Conservation (phyloP, 129 eudicot genomes). For the Chrysanthemum lavandulifolium region DNA sequence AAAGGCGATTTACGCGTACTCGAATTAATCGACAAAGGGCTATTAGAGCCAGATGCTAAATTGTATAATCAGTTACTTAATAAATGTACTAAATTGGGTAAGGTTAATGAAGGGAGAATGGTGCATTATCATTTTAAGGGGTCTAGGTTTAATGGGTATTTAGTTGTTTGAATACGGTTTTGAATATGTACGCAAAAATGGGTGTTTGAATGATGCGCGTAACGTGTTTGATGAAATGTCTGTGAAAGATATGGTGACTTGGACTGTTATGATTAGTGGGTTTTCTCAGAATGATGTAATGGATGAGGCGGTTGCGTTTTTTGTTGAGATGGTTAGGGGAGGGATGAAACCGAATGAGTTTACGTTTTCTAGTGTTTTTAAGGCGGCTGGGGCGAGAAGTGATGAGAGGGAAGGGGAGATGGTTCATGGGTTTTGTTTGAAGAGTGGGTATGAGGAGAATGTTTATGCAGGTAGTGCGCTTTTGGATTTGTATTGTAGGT, state of each 20-base stretch:
- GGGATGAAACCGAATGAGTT: conserved; percentile 71
- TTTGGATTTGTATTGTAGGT: conserved; percentile 72
- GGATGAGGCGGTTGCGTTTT: conserved; percentile 49
- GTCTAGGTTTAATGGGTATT: conserved; percentile 46
- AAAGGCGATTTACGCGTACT: conserved; percentile 44
- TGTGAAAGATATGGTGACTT: conserved; percentile 61
- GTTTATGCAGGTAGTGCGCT: conserved; percentile 84
- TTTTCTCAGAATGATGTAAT: conserved; percentile 56
- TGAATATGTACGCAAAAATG: conserved; percentile 82
- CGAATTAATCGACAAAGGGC: conserved; percentile 50
- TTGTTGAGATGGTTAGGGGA: conserved; percentile 41
- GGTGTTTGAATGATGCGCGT: conserved; percentile 55
- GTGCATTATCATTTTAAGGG: conserved; percentile 59
- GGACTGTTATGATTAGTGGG: conserved; percentile 73
- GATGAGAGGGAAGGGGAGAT: conserved; percentile 45
- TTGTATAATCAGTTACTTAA: conserved; percentile 53
- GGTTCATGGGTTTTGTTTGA: conserved; percentile 48
- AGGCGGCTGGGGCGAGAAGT: conserved; percentile 54
- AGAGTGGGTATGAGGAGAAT: conserved; percentile 47
- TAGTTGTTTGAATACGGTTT: conserved; percentile 42
- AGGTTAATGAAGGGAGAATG: conserved; percentile 50
- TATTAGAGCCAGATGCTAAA: conserved; percentile 39
- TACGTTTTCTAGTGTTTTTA: conserved; percentile 71
- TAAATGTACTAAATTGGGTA: conserved; percentile 46
- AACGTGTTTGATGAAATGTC: conserved; percentile 69